Evolutionary conservation across 225 moss, liverwort and hornwort species (phyloP), one percentile per base, ranked within the genome.

Genomic region (Pleurozium schreberi): DNA sequence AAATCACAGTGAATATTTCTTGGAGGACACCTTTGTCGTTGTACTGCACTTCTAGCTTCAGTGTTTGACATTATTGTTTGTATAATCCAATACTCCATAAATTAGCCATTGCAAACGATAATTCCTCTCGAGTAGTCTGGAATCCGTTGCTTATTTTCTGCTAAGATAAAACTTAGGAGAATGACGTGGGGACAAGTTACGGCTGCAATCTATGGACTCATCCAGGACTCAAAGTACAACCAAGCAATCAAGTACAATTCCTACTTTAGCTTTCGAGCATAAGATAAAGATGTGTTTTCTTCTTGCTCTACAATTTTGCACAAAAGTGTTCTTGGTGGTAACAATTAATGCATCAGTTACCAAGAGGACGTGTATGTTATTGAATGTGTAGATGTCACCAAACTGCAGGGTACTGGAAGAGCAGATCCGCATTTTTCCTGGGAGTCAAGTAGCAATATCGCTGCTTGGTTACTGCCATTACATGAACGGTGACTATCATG

Each of bases 111-210:
- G 77, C 34, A 86, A 4, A 65, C 14, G 6, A 9, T 66, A 77
- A 73, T 34, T 40, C 8, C 45, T 75, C 38, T 62, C 16, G 3
- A 86, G 10, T 70, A 78, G 70, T 9, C 23, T 23, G 18, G 40
- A 6, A 3, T 57, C 47, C 0, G 4, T 85, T 82, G 27, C 11
- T 67, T 62, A 77, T 75, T 33, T 47, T 82, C 5, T 88, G 33
- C 71, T 40, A 45, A 83, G 20, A 19, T 67, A 61, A 83, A 87
- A 47, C 27, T 64, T 34, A 50, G 17, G 89, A 83, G 40, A 69
- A 98, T 97, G 98, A 93, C 93, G 25, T 96, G 95, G 97, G 96
- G 97, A 30, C 95, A 97, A 91, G 80, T 96, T 59, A 96, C 96
- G 7, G 87, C 94, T 70, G 14, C 83, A 66, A 89, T 96, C 2